Evolutionary conservation across 1,139 yeast genomes (phyloP), one percentile per base, ranked within the genome.

Genomic region (Yamadazyma siamensis): DNA sequence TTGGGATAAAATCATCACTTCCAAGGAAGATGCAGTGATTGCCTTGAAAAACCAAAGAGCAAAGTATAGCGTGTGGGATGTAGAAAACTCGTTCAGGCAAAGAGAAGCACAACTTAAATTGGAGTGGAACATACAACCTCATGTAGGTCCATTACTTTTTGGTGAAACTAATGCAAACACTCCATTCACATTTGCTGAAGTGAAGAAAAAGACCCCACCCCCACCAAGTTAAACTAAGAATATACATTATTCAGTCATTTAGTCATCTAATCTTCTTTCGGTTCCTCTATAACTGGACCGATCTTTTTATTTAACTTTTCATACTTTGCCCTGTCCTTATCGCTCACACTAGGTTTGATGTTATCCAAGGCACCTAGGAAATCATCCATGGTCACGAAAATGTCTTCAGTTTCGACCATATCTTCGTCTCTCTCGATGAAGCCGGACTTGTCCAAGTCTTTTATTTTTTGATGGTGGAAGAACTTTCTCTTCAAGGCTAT

Each of bases 41-140:
- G 46, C 61, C 17, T 58, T 86, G 39, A 56, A 49, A 13, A 71
- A 75, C 39, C 73, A 66, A 32, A 75, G 77, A 41, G 73, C 94
- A 2, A 82, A 85, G 54, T 91, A 91, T 55, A 75, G 87, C 0
- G 88, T 88, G 9, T 91, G 95, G 87, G 98, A 91, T 57, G 74
- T 82, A 29, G 83, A 80, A 48, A 74, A 74, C 34, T 62, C 77
- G 13, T 77, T 88, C 46, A 65, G 77, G 37, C 77, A 74, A 34
- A 77, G 87, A 50, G 77, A 80, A 21, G 88, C 95, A 7, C 67
- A 65, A 4, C 66, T 89, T 33, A 76, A 69, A 41, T 66, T 91
- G 34, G 91, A 86, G 42, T 91, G 96, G 94, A 89, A 89, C 54
- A 71, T 89, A 31, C 97, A 91, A 61, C 98, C 98, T 3, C 72